Base-by-base conservation (phyloP, 129 eudicot genomes). In the Ambrosia artemisiifolia region DNA sequence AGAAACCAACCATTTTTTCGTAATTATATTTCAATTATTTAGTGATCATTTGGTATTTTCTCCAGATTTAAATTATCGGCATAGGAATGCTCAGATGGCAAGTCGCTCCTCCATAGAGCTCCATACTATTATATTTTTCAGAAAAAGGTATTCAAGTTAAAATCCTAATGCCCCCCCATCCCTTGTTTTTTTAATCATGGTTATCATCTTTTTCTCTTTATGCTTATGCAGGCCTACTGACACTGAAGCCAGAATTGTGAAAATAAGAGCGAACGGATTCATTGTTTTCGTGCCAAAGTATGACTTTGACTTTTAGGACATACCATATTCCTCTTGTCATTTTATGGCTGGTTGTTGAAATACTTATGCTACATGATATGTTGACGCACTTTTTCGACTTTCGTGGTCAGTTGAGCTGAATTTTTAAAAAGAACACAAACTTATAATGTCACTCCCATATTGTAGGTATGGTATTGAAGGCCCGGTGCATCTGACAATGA, bases 51-150 rank as follows among this genome's bases (percentile, higher is more conserved):
- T 50, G 65, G 14, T 16, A 38, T 80, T 77, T 34, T 33, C 16
- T 76, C 40, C 85, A 90, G 98, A 94, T 90, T 73, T 94, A 67
- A 90, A 94, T 81, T 94, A 87, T 86, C 86, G 98, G 42, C 98
- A 94, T 77, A 86, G 91, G 71, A 94, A 94, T 84, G 97, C 98
- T 35, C 98, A 94, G 79, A 94, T 94, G 97, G 98, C 98, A 53
- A 87, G 98, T 68, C 88, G 98, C 67, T 87, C 97, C 64, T 94
- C 98, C 71, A 96, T 94, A 18, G 98, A 94, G 85, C 97, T 94
- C 62, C 98, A 94, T 74, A 94, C 98, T 16, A 81, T 87, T 14
- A 88, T 90, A 24, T 94, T 82, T 76, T 94, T 94, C 88, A 90
- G 89, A 72, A 88, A 88, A 9, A 79, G 93, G 99, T 94, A 83